Evolutionary conservation across 208 protist species (phyloP), one percentile per base, ranked within the genome.

Genomic region (Wallacemonas rigidus): DNA sequence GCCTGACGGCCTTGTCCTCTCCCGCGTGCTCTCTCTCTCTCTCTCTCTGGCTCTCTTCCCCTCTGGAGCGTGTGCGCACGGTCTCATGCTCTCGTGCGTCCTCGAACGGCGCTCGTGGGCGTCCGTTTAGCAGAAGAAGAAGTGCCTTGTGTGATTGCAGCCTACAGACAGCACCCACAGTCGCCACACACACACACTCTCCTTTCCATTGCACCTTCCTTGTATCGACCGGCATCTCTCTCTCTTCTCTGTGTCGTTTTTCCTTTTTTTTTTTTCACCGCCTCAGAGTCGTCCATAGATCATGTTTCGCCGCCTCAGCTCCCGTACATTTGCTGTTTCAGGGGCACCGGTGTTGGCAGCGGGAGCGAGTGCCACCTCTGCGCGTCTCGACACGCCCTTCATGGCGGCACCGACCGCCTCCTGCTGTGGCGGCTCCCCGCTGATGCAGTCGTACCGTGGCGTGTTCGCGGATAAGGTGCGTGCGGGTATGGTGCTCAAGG

Each of bases 381-480:
- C 9, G 15, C 1, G 14, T 35, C 54, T 58, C 35, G 15, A 8
- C 11, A 51, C 47, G 47, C 26, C 26, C 26, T 26, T 26, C 0
- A 26, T 26, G 26, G 26, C 26, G 26, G 26, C 26, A 26, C 26
- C 26, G 26, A 26, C 26, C 26, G 26, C 26, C 26, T 26, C 26
- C 26, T 26, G 26, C 26, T 26, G 8, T 44, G 26, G 4, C 2
- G 7, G 9, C 67, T 64, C 55, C n/a, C 26, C 50, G 6, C 41
- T 88, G 36, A 36, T 35, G 3, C 58, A 69, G 51, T 1, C 79
- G 1, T 81, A 76, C 58, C 92, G 92, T 55, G 74, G 77, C 48
- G 81, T 97, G 41, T 93, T 95, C 73, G 83, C 92, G 2, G 92
- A 97, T 71, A 94, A 93, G 69, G 85, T 93, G 48, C 83, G 92